phyloP scores from a whole-genome alignment of 495 filamentous ascomycete species.

The Penicillium chermesinum region DNA sequence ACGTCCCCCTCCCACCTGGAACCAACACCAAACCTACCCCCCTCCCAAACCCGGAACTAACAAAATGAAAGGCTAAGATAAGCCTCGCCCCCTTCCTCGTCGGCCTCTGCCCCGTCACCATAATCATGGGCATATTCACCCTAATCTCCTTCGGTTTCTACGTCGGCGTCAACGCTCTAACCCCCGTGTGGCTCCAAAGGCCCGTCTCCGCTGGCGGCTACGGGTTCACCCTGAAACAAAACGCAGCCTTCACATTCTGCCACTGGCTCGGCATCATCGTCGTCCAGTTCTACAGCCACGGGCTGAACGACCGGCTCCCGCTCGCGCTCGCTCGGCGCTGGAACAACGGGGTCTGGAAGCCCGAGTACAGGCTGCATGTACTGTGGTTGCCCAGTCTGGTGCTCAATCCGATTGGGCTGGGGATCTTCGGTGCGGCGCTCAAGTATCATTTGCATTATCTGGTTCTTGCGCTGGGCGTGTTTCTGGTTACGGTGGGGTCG shows the following conservation, averaged over 20 bases:
- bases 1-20: no score
- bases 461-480: slow-evolving; percentile 41
- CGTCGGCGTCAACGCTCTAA: slow-evolving; percentile 31
- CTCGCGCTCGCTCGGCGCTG: slow-evolving; percentile 30
- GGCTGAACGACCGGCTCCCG: slow-evolving; percentile 43
- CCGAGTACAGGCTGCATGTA: slow-evolving; percentile 48
- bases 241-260: slow-evolving; percentile 44
- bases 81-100: slow-evolving; percentile 38
- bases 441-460: slow-evolving; percentile 47
- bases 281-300: slow-evolving; percentile 38
- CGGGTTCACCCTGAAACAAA: slow-evolving; percentile 43
- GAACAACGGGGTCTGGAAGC: slow-evolving; percentile 43
- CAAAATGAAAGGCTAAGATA: slow-evolving; percentile 19
- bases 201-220: slow-evolving; percentile 43
- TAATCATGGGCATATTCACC: slow-evolving; percentile 41
- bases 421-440: slow-evolving; percentile 43
- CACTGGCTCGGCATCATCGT: slow-evolving; percentile 45
- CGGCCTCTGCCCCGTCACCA: slow-evolving; percentile 36
- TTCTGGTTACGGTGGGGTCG: slow-evolving; percentile 40
- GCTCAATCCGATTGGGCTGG: slow-evolving; percentile 44
- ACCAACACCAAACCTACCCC: not conserved
- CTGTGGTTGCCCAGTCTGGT: slow-evolving; percentile 42
- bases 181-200: slow-evolving; percentile 39
- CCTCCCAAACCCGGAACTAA: slow-evolving; percentile 5
- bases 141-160: slow-evolving; percentile 44